Evolutionary conservation across 805 yeast genomes (phyloP).

Genomic region (Cyberlindnera lachancei): DNA sequence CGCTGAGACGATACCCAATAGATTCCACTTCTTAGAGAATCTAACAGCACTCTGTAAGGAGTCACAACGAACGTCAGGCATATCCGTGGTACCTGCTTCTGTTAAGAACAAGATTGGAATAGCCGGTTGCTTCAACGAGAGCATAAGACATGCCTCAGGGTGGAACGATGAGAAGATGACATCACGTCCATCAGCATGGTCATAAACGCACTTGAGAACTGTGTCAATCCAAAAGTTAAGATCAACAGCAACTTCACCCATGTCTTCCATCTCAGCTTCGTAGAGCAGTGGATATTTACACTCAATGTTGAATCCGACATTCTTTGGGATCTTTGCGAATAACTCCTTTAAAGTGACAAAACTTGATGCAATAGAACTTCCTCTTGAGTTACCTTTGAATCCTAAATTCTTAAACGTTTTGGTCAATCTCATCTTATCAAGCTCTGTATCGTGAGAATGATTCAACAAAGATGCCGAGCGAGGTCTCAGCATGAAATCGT

Average conservation of each 20-base stretch:
- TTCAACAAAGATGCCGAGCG: slow-evolving; percentile 18
- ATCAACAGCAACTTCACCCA: slow-evolving; percentile 79
- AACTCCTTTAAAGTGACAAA: slow-evolving; percentile 85
- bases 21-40: slow-evolving; percentile 85
- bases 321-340: slow-evolving; percentile 70
- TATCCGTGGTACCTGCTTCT: slow-evolving; percentile 74
- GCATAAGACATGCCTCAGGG: slow-evolving; percentile 82
- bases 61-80: slow-evolving; percentile 86
- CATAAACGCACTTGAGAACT: slow-evolving; percentile 71
- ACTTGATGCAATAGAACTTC: slow-evolving; percentile 81
- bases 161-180: slow-evolving; percentile 89
- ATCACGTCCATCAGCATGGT: slow-evolving; percentile 72
- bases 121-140: slow-evolving; percentile 87
- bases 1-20: slow-evolving; percentile 87
- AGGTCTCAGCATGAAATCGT: slow-evolving; percentile 23
- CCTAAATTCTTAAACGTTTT: slow-evolving; percentile 80
- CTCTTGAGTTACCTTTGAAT: slow-evolving; percentile 89
- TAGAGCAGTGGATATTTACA: slow-evolving; percentile 93
- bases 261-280: slow-evolving; percentile 82
- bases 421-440: slow-evolving; percentile 75
- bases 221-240: slow-evolving; percentile 87
- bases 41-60: slow-evolving; percentile 87
- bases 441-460: slow-evolving; percentile 3
- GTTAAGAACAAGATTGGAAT: slow-evolving; percentile 87
- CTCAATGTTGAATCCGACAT: slow-evolving; percentile 90